Base-by-base conservation (phyloP, 352 stramenopile genomes). In the Blastocystis sp. region DNA sequence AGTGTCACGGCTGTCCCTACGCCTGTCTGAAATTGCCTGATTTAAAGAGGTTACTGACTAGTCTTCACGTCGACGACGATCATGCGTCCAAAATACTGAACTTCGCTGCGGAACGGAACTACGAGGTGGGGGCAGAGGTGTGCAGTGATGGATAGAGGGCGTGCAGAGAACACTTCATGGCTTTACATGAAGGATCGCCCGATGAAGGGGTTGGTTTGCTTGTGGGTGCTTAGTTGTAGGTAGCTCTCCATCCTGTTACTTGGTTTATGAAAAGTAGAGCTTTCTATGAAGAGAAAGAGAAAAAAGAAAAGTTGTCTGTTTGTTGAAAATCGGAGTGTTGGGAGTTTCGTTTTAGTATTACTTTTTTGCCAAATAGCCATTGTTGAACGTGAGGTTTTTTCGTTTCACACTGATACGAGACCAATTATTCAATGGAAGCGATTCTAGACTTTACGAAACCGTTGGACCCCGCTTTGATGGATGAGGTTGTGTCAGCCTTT, bases 401-500 rank as follows among this genome's bases (percentile, higher is more conserved):
- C 64, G 37, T 75, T 81, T 81, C 30, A 20, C 7, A 37, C 24
- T 55, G 20, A 54, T 81, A 45, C 13, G 59, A 66, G 45, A 53
- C 20, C 20, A 24, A 41, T 47, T 18, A 43, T 75, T 53, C 7
- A 50, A 91, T 91, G 90, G 90, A 91, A 56, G 78, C 69, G 91
- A 92, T 98, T 90, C 90, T 98, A 90, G 94, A 98, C 92, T 97
- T 97, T 55, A 96, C 93, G 79, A 93, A 97, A 92, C 94, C 94
- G 50, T 98, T 99, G 90, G 96, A 99, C 88, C 95, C 98, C 41
- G 91, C 93, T 34, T 92, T 98, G 65, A 93, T 99, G 66, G 97
- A 99, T 90, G 92, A 98, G 91, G 95, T 99, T 26, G 94, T 99
- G n/a, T 91, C 92, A 26, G 96, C 95, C 79, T 96, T 98, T 90